Percentiles rank a stretch among this genome's conserved stretches.
Conservation (phyloP, 139 green algal genomes). For the Deuterostichococcus epilithicus region DNA sequence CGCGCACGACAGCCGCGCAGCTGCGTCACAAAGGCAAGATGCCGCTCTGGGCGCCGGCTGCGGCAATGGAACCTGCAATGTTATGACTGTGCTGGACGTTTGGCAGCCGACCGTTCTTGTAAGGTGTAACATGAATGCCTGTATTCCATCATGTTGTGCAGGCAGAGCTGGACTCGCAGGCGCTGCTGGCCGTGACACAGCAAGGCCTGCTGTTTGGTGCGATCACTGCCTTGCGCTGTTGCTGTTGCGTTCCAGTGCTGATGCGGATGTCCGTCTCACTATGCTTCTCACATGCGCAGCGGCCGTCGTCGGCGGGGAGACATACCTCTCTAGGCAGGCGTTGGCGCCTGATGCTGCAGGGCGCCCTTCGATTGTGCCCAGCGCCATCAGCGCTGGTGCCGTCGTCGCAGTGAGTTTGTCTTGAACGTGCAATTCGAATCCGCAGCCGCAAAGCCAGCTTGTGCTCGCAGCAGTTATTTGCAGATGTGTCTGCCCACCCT, state of each 20-base stretch:
- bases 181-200: constrained; percentile 42
- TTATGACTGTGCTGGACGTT: too few relatives aligned
- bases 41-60: too few relatives aligned
- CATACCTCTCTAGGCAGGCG: constrained; percentile 20
- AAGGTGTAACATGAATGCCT: too few relatives aligned
- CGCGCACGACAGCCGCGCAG: too few relatives aligned
- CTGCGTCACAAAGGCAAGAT: too few relatives aligned
- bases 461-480: background rate
- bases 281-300: constrained; percentile 7
- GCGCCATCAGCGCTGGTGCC: constrained; percentile 11
- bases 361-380: constrained; percentile 14
- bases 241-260: background rate
- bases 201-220: constrained; percentile 47
- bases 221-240: background rate
- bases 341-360: constrained; percentile 4
- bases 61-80: too few relatives aligned
- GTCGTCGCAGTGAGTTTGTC: constrained; percentile 15
- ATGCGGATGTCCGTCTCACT: too few relatives aligned
- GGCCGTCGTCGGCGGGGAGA: constrained; percentile 25
- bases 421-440: too few relatives aligned
- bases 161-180: constrained; percentile 14
- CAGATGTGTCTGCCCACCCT: background rate
- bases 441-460: background rate
- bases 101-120: too few relatives aligned
- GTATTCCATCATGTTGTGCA: background rate